phyloP scores from a whole-genome alignment of 2,329 filamentous ascomycete species.

The Xylaria sp. region DNA sequence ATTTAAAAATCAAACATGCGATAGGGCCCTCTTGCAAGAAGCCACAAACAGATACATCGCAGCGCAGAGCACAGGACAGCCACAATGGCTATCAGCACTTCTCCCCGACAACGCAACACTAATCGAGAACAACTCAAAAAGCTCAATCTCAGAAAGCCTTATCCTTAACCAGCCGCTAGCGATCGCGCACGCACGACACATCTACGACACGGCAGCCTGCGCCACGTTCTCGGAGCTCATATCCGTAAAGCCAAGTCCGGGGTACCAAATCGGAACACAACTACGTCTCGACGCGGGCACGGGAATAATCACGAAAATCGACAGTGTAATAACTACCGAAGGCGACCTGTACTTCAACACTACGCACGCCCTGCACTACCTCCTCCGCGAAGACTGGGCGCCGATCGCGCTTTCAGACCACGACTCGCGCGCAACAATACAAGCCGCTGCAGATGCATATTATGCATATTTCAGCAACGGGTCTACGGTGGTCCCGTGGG shows the following conservation, averaged over 20 bases:
- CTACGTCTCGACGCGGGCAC: conserved; percentile 35
- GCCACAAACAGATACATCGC: conserved; percentile 42
- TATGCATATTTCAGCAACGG: conserved; percentile 46
- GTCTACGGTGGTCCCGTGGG: conserved; percentile 47
- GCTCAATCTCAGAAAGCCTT: conserved; percentile 16
- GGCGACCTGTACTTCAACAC: conserved; percentile 49
- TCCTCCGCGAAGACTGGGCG: conserved; percentile 43
- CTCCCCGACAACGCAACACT: conserved; percentile 29
- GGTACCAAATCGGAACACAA: conserved; percentile 46
- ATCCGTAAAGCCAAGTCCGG: conserved; percentile 20
- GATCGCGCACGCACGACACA: conserved; percentile 35
- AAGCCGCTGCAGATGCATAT: conserved; percentile 48
- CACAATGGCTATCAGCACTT: conserved; percentile 34
- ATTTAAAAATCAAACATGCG: conserved; percentile 33
- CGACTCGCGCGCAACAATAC: conserved; percentile 40
- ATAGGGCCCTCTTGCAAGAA: conserved; percentile 39
- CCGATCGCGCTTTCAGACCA: conserved; percentile 39
- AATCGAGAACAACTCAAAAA: conserved; percentile 36
- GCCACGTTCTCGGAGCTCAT: conserved; percentile 36
- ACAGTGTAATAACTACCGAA: conserved; percentile 43
- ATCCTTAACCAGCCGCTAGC: conserved; percentile 28
- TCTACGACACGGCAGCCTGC: conserved; percentile 45
- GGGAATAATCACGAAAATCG: conserved; percentile 39
- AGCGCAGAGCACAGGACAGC: conserved; percentile 41
- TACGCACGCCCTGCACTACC: conserved; percentile 47